Evolutionary conservation across 352 stramenopile genomes (phyloP), one percentile per base, ranked within the genome.

Genomic region (Pythium sp.): DNA sequence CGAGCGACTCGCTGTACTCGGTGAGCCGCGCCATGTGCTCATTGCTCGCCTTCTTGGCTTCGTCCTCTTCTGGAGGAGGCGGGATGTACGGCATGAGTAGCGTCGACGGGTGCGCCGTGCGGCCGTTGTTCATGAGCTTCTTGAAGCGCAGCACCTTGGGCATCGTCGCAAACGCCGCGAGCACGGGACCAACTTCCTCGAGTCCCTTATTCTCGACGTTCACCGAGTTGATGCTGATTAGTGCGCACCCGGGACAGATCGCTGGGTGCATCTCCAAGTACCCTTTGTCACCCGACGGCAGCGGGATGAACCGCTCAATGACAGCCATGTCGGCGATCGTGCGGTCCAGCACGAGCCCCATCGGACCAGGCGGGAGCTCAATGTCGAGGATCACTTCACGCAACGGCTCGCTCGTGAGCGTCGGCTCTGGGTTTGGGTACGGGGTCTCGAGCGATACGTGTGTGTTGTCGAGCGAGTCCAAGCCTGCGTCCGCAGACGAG

Each of bases 361-460:
- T 94, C 0, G 88, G 86, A 63, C 88, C 88, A 26, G 86, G 75
- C 8, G 86, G 86, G 0, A 95, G 72, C 12, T 95, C 88, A 11
- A 93, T 84, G 70, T 95, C 88, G 14, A 95, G 58, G 62, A 94
- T 83, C 12, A 94, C 85, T 75, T 95, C 88, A 26, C 84, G 83
- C 28, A 90, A 68, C 5, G 79, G 75, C 34, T 90, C 82, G 26
- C 63, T 83, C n/a, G 74, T 69, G 51, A 71, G 65, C 67, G 54
- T 75, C 67, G 49, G 20, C 55, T 73, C 61, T 62, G 75, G 55
- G 30, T 67, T 59, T 62, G 77, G 55, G 30, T 71, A 71, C 58
- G 59, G 62, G 49, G 68, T 72, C 54, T 74, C 78, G 67, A 78
- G 79, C 12, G 58, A 73, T 66, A 58, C 65, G 46, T 69, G 49